These are phyloP conservation scores for Tephrocybe rancida DNA, from an alignment of 768 basidiomycete species.

Conservation along the genomic window DNA sequence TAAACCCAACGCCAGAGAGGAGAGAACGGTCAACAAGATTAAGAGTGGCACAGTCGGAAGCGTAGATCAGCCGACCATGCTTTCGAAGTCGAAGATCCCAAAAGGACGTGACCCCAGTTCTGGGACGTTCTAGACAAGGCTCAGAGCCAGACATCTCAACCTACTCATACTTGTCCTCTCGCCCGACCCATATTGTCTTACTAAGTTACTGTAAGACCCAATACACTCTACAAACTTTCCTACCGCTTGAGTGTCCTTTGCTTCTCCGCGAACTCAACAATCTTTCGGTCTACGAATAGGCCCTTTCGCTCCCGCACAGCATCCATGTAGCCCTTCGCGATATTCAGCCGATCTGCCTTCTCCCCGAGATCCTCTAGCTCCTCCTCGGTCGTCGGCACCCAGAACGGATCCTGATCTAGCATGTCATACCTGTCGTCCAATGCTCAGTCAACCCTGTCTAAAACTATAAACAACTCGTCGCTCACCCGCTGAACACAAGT, in stretches of 20 bases:
- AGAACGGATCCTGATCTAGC: slow-evolving; percentile 93
- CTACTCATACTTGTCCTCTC: too few species aligned
- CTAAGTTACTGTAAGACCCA: not conserved
- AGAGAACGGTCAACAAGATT: too few species aligned
- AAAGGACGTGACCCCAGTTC: not conserved
- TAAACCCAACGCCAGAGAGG: too few species aligned
- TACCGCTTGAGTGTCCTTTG: slow-evolving; percentile 84
- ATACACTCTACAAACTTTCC: slow-evolving; percentile 5
- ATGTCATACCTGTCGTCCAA: slow-evolving; percentile 94
- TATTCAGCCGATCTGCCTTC: slow-evolving; percentile 89
- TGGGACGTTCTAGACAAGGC: not conserved
- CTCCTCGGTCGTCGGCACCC: slow-evolving; percentile 97
- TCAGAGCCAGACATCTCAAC: too few species aligned
- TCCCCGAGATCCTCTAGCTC: slow-evolving; percentile 97
- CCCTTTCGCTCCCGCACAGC: slow-evolving; percentile 90
- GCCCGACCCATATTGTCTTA: not conserved
- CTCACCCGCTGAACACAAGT: slow-evolving; percentile 92
- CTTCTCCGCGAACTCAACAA: slow-evolving; percentile 96
- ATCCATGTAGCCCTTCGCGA: slow-evolving; percentile 95
- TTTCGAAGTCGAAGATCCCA: not conserved
- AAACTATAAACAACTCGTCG: not conserved
- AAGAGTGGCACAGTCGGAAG: too few species aligned
- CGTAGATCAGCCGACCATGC: not conserved
- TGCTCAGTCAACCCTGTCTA: slow-evolving; percentile 17
- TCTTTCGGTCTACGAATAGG: slow-evolving; percentile 93